These are phyloP conservation scores for Paradendryphiella salina DNA, from an alignment of 2,329 filamentous ascomycete genomes.

Conservation along the genomic window DNA sequence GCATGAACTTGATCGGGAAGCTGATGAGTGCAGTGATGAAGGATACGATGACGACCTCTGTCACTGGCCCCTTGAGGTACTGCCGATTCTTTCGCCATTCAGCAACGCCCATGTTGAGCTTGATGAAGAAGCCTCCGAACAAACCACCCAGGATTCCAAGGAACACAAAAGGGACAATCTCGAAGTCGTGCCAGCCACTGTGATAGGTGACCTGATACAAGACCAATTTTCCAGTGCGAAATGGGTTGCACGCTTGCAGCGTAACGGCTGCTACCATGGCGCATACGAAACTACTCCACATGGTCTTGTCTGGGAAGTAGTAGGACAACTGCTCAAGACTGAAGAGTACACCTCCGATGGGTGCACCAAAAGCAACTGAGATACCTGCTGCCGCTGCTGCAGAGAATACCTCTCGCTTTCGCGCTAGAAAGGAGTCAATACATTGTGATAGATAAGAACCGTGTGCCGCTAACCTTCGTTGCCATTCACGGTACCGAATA, in stretches of 20 bases:
- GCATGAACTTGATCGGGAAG: constrained; percentile 96
- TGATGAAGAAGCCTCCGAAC: constrained; percentile 93
- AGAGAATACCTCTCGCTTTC: constrained; percentile 90
- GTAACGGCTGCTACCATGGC: constrained; percentile 98
- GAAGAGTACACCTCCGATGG: constrained; percentile 92
- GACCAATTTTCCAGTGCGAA: constrained; percentile 92
- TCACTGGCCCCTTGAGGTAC: constrained; percentile 69
- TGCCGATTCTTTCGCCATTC: constrained; percentile 73
- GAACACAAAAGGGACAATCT: constrained; percentile 83
- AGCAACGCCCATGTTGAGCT: constrained; percentile 85
- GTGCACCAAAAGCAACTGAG: constrained; percentile 90
- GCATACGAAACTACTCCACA: constrained; percentile 99
- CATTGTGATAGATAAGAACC: neutral
- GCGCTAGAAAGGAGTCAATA: constrained; percentile 59
- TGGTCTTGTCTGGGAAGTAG: constrained; percentile 98
- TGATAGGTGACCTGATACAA: constrained; percentile 95
- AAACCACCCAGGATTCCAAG: constrained; percentile 90
- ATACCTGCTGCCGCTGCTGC: constrained; percentile 91
- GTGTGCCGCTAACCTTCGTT: constrained; percentile 71
- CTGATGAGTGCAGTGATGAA: constrained; percentile 85
- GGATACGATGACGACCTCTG: constrained; percentile 79
- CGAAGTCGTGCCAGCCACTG: constrained; percentile 90
- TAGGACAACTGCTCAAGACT: constrained; percentile 96
- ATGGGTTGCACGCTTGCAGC: constrained; percentile 89
- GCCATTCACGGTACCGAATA: constrained; percentile 76